Evolutionary conservation across 2,329 filamentous ascomycete species (phyloP).

Genomic region (Aurifilum marmelostoma): DNA sequence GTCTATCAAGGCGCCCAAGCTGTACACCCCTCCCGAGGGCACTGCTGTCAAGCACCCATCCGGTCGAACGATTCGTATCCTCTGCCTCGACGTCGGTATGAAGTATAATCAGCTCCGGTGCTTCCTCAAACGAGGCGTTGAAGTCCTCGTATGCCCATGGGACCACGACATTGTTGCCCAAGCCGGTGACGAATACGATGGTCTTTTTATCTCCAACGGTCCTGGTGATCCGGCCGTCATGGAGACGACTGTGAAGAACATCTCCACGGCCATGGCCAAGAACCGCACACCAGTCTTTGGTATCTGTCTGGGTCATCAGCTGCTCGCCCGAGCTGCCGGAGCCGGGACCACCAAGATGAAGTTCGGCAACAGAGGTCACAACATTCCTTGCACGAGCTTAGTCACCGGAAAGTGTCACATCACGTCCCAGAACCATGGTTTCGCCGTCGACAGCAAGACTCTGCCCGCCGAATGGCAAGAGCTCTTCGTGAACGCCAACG

Average conservation of each 20-base stretch:
- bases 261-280: slow-evolving; percentile 74
- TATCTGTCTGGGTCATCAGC: slow-evolving; percentile 94
- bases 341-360: slow-evolving; percentile 94
- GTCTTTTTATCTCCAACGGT: slow-evolving; percentile 96
- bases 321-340: slow-evolving; percentile 85
- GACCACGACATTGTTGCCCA: slow-evolving; percentile 85
- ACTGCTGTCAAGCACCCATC: slow-evolving; percentile 83
- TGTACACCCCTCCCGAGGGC: slow-evolving; percentile 76
- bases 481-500: slow-evolving; percentile 97
- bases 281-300: slow-evolving; percentile 88
- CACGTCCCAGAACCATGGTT: slow-evolving; percentile 98
- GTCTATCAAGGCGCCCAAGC: slow-evolving; percentile 82
- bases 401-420: slow-evolving; percentile 97
- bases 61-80: slow-evolving; percentile 81
- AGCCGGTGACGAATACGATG: slow-evolving; percentile 84
- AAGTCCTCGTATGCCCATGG: slow-evolving; percentile 95
- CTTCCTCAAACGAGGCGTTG: slow-evolving; percentile 86
- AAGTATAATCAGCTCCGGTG: slow-evolving; percentile 98
- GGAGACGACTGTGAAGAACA: slow-evolving; percentile 76
- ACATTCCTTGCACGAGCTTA: slow-evolving; percentile 96
- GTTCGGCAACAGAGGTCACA: slow-evolving; percentile 98
- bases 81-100: slow-evolving; percentile 95
- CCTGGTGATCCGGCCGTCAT: slow-evolving; percentile 93
- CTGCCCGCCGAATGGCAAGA: slow-evolving; percentile 84
- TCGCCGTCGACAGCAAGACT: slow-evolving; percentile 80